Evolutionary conservation across 139 green algal species (phyloP).

Genomic region (Zygnema circumcarinatum): DNA sequence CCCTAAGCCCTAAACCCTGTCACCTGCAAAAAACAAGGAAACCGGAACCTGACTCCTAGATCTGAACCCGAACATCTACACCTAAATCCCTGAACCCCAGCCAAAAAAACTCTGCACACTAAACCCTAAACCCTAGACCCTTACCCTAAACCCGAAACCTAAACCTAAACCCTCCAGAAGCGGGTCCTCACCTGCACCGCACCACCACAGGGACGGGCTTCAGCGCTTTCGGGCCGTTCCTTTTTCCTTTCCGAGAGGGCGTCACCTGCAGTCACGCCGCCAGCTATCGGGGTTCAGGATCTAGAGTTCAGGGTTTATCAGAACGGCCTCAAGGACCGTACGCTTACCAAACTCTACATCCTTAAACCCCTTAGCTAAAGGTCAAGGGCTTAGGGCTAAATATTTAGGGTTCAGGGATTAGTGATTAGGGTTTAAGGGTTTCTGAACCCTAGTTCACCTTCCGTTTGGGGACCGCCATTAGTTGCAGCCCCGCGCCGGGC

Average conservation of each 20-base stretch:
- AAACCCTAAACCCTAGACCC: too few relatives aligned
- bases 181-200: slow-evolving; percentile 7
- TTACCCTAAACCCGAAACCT: neutral
- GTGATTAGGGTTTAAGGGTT: neutral
- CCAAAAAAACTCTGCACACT: neutral
- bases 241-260: slow-evolving; percentile 4
- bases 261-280: neutral
- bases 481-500: neutral
- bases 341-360: too few relatives aligned
- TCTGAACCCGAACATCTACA: too few relatives aligned
- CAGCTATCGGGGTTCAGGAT: neutral
- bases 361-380: neutral
- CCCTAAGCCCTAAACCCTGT: too few relatives aligned
- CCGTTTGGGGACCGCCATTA: neutral
- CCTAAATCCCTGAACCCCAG: neutral
- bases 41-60: too few relatives aligned
- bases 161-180: neutral
- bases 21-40: too few relatives aligned
- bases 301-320: neutral
- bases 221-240: slow-evolving; percentile 28
- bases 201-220: slow-evolving; percentile 15
- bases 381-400: neutral
- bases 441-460: neutral
- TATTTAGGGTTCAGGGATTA: neutral
- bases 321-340: too few relatives aligned